A percentile compares a stretch with the other conserved stretches of the same genome.
These are phyloP conservation scores for Clonostachys rosea DNA, from an alignment of 2,329 filamentous ascomycete genomes.

Conservation along the genomic window DNA sequence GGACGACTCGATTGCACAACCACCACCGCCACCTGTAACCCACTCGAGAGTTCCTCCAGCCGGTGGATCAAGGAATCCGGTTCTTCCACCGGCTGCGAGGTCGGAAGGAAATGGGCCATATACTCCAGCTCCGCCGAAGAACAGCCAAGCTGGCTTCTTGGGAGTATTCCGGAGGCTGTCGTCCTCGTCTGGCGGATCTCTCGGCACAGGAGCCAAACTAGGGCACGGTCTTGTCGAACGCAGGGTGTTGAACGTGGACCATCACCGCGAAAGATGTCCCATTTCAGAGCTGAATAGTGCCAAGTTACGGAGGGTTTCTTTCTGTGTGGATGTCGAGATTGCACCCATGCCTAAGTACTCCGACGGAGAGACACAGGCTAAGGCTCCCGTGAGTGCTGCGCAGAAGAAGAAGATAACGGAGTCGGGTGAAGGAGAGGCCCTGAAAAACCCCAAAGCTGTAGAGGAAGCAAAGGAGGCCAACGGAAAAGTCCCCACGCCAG, in stretches of 20 bases:
- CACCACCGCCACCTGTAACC: neutral
- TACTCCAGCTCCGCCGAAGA: conserved; percentile 69
- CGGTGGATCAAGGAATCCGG: conserved; percentile 40
- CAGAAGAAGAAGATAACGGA: conserved; percentile 62
- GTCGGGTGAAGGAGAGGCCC: conserved; percentile 67
- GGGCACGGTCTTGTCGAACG: conserved; percentile 72
- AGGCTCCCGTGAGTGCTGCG: conserved; percentile 11
- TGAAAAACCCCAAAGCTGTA: conserved; percentile 60
- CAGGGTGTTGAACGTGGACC: conserved; percentile 80
- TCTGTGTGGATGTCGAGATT: conserved; percentile 97
- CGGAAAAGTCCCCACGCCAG: conserved; percentile 8
- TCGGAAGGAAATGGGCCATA: conserved; percentile 62
- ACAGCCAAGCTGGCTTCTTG: conserved; percentile 66
- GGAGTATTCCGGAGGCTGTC: conserved; percentile 80
- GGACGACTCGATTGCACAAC: neutral
- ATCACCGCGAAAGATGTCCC: conserved; percentile 70
- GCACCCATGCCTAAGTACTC: conserved; percentile 78
- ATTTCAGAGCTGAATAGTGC: conserved; percentile 74
- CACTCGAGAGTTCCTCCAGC: neutral
- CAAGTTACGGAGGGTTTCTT: conserved; percentile 84
- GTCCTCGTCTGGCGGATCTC: conserved; percentile 47
- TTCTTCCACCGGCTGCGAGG: conserved; percentile 51
- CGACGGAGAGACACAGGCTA: conserved; percentile 57
- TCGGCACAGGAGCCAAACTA: conserved; percentile 16
- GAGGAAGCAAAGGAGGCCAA: conserved; percentile 42